Percentiles rank a stretch among this genome's conserved stretches.
These are phyloP conservation scores for Begonia loranthoides DNA, from an alignment of 306 rosid genomes.

Conservation along the genomic window DNA sequence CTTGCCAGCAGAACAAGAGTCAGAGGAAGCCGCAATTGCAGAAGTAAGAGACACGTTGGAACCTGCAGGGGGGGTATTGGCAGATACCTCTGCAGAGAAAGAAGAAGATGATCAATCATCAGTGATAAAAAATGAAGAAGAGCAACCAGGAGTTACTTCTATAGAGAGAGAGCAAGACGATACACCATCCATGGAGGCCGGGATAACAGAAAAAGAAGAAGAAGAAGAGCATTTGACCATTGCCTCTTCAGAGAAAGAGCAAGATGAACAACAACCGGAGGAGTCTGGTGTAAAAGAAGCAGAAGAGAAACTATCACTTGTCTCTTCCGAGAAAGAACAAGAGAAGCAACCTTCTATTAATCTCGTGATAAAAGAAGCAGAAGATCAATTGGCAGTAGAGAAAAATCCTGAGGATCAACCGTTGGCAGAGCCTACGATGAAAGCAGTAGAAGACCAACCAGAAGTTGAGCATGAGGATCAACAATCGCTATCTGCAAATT, in stretches of 20 bases:
- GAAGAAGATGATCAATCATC: conserved; percentile 3
- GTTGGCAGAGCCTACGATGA: neutral
- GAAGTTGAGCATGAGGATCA: neutral
- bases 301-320: too few species aligned
- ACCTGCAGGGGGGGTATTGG: neutral
- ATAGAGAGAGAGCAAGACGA: conserved; percentile 2
- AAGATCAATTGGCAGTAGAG: neutral
- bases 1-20: neutral
- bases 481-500: too few species aligned
- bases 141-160: conserved; percentile 2
- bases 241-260: neutral
- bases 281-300: too few species aligned
- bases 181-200: neutral
- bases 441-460: conserved; percentile 1
- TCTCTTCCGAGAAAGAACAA: too few species aligned
- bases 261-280: too few species aligned
- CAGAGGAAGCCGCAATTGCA: conserved; percentile 3
- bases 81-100: conserved; percentile 1
- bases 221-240: neutral
- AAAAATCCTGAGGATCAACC: too few species aligned
- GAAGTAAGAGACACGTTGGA: neutral
- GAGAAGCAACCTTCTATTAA: too few species aligned
- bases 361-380: conserved; percentile 2
- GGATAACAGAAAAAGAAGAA: neutral
- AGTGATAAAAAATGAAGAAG: neutral